phyloP scores from a whole-genome alignment of 2,329 filamentous ascomycete genomes.

The Sporothrix dimorphospora region DNA sequence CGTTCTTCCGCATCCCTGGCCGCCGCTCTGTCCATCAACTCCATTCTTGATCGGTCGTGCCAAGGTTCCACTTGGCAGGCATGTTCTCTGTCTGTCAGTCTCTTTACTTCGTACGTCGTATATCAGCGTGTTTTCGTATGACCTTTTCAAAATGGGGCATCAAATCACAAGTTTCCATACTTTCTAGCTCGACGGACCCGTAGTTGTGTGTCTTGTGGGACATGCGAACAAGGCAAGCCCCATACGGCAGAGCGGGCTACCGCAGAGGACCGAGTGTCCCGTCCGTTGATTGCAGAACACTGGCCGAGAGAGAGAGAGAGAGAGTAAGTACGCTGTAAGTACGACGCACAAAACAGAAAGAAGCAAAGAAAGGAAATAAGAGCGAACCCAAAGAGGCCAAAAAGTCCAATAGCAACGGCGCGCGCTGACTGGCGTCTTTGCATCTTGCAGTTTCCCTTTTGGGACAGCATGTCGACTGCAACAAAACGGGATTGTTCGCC shows the following conservation, averaged over 20 bases:
- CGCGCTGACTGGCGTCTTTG: not conserved
- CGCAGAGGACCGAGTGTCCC: slow-evolving; percentile 11
- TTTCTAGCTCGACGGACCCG: not conserved
- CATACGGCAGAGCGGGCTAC: not conserved
- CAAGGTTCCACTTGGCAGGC: not conserved
- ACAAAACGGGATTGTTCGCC: not conserved
- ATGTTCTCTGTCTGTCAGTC: not conserved
- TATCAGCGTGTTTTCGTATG: not conserved
- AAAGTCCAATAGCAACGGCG: not conserved
- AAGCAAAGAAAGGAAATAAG: not conserved
- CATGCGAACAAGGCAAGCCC: not conserved
- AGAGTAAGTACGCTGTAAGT: not conserved
- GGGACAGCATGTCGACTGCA: not conserved
- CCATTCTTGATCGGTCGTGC: not conserved
- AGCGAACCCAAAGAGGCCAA: not conserved
- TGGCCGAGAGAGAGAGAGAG: not conserved
- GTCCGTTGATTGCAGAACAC: slow-evolving; percentile 13
- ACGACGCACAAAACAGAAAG: not conserved
- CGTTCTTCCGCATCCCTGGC: not conserved
- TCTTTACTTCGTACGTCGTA: not conserved
- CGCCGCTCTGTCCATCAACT: not conserved
- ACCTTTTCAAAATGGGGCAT: not conserved
- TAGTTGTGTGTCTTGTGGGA: slow-evolving; percentile 7
- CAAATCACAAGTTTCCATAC: not conserved
- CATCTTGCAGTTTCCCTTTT: slow-evolving; percentile 9